Evolutionary conservation across 1,139 yeast species (phyloP).

Genomic region (Yamadazyma siamensis): DNA sequence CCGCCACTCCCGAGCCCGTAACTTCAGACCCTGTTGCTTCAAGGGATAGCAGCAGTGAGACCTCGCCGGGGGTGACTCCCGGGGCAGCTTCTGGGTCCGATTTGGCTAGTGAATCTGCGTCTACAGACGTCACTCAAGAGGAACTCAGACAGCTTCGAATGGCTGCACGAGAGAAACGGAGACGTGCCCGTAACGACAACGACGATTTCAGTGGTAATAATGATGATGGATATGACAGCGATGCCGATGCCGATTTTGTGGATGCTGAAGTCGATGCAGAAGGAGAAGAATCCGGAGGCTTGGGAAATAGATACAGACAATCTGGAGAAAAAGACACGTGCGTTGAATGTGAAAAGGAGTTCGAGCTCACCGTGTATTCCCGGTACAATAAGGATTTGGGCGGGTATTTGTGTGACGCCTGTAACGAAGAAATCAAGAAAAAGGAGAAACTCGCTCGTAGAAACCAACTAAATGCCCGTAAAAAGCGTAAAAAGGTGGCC

Average conservation of each 20-base stretch:
- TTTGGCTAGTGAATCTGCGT: background rate
- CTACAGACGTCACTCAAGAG: slow-evolving; percentile 14
- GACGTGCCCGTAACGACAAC: slow-evolving; percentile 23
- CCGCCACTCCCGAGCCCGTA: background rate
- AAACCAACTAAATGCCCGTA: slow-evolving; percentile 62
- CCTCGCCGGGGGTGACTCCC: background rate
- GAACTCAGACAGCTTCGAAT: slow-evolving; percentile 33
- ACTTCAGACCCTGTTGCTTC: background rate
- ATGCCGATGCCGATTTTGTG: slow-evolving; percentile 28
- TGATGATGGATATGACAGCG: slow-evolving; percentile 19
- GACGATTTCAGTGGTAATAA: slow-evolving; percentile 16
- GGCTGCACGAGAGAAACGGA: slow-evolving; percentile 39
- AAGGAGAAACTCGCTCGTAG: slow-evolving; percentile 44
- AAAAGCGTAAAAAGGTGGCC: slow-evolving; percentile 74
- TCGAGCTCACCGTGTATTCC: slow-evolving; percentile 65
- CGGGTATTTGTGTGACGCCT: slow-evolving; percentile 66
- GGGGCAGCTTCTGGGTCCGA: too few relatives aligned
- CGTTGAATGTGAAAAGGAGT: slow-evolving; percentile 54
- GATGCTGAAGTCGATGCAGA: too few relatives aligned
- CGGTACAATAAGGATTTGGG: slow-evolving; percentile 44
- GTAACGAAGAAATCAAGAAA: slow-evolving; percentile 47
- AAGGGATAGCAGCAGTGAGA: background rate
- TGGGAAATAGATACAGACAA: slow-evolving; percentile 21
- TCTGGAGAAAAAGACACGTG: slow-evolving; percentile 54
- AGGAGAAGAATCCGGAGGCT: slow-evolving; percentile 26